Base-by-base conservation (phyloP, 768 basidiomycete genomes). In the Crucibulum laeve region DNA sequence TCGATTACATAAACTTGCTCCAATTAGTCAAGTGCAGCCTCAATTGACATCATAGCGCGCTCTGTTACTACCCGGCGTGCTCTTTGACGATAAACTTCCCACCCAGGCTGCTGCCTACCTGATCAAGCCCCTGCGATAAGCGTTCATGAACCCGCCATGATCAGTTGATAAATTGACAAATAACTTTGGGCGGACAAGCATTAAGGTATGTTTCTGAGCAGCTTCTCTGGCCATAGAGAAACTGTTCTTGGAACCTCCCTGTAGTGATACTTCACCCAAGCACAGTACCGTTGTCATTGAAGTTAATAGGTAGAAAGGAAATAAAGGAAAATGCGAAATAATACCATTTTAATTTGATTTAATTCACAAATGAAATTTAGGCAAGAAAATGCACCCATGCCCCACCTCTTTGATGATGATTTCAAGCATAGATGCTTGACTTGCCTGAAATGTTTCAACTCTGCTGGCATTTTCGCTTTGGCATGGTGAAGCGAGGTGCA, bases 51-150 rank as follows among this genome's bases (percentile, higher is more conserved):
- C 15, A 48, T 36, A 18, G 43, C 37, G 5, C 24, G 7, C 10
- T 46, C 11, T 3, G 50, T 48, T 23, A 68, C 53, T 22, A 43
- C 19, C 4, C 56, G 42, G 44, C 8, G 17, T 71, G 71, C 5
- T 51, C 48, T 37, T 58, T 61, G n/a, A n/a, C 46, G 67, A 63
- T 52, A 64, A 62, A 13, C 46, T 30, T 2, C 68, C 63, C 18
- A 63, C 62, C 64, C 67, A 71, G 30, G 56, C 67, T 4, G 65
- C 68, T 21, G 65, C 65, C 28, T 61, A 59, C 8, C 67, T 64
- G 3, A 46, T 67, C 17, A 71, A 44, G 1, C 68, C 65, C 6
- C 46, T 23, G 5, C 45, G 46, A 44, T 70, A 72, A 3, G 66
- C 59, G 45, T 50, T 54, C 56, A 64, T 59, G 36, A 67, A 72